Evolutionary conservation across 75 land plant species (phyloP), one percentile per base, ranked within the genome.

Genomic region (Adiantum capillusveneris): DNA sequence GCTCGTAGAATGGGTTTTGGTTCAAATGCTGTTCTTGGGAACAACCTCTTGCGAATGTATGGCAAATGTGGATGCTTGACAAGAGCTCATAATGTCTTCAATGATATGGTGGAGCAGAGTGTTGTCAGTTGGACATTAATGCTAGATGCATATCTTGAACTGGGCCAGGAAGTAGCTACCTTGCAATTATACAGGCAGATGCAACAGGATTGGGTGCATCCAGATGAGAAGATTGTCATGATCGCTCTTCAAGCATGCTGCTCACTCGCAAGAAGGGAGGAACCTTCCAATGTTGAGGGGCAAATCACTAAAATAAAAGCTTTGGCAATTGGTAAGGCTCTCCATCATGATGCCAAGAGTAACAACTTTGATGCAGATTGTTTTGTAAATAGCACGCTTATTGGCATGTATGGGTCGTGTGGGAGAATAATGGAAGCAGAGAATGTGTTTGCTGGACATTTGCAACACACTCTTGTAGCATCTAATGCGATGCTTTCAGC

Each of bases 401-500:
- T 53, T 0, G 24, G 25, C 56, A 21, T 53, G 27, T 53, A 53
- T 22, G 56, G 25, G 0, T 19, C 18, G 9, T 53, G 56, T 58
- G 59, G 59, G 20, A n/a, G 14, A 22, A 1, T 58, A 13, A 48
- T 41, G 1, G 20, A 53, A 43, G 78, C 64, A 12, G 30, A 59
- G 21, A 24, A 29, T 22, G 13, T 75, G 51, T 75, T 75, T 54
- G 67, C 67, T 14, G 39, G 39, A 1, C 66, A 66, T 68, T 45
- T 58, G 2, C 43, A 31, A 27, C 55, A 58, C 0, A 79, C 75
- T 67, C 64, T 64, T 44, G 86, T 83, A 27, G 63, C 65, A 0
- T 83, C 82, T 82, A 83, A 83, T 76, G 72, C 77, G 0, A 79
- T 83, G 0, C 75, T 83, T 31, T 69, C 79, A 3, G 76, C 67